Evolutionary conservation across 306 rosid species (phyloP).

Genomic region (apple (Malus domestica)): DNA sequence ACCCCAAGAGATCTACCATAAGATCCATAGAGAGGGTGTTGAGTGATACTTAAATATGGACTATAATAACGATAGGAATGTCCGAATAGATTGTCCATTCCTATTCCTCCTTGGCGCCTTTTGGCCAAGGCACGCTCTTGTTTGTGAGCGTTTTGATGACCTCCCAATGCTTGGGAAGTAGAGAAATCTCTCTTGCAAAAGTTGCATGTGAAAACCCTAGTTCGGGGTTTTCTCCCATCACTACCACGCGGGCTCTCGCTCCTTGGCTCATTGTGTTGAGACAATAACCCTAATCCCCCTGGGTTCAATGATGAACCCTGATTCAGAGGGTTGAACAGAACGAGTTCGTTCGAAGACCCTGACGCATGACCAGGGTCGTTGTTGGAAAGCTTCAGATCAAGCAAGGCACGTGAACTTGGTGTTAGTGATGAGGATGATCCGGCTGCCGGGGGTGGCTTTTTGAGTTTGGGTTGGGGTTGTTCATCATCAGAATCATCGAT

Average conservation of each 20-base stretch:
- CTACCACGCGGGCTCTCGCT: background rate
- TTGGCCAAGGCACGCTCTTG: conserved; percentile 68
- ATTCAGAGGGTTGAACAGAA: conserved; percentile 21
- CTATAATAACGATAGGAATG: conserved; percentile 22
- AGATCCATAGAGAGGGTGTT: conserved; percentile 27
- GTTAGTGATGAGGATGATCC: background rate
- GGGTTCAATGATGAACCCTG: background rate
- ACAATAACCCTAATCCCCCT: background rate
- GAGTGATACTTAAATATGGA: conserved; percentile 24
- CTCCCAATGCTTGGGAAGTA: conserved; percentile 76
- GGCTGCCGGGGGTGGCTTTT: background rate
- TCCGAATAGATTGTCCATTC: conserved; percentile 15
- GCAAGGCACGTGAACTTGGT: conserved; percentile 12
- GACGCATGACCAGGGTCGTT: background rate
- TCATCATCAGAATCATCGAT: background rate
- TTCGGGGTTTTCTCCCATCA: background rate
- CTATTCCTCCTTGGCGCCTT: conserved; percentile 47
- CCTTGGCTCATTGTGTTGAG: background rate
- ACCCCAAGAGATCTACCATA: conserved; percentile 41
- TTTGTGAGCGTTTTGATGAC: conserved; percentile 83
- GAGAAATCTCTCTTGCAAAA: conserved; percentile 68
- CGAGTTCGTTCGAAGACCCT: conserved; percentile 17
- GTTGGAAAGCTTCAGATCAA: conserved; percentile 34
- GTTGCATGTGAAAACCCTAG: conserved; percentile 50
- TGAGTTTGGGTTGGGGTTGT: background rate